Conservation (phyloP, 2,329 filamentous ascomycete genomes). For the Lasiodiplodia theobromae region DNA sequence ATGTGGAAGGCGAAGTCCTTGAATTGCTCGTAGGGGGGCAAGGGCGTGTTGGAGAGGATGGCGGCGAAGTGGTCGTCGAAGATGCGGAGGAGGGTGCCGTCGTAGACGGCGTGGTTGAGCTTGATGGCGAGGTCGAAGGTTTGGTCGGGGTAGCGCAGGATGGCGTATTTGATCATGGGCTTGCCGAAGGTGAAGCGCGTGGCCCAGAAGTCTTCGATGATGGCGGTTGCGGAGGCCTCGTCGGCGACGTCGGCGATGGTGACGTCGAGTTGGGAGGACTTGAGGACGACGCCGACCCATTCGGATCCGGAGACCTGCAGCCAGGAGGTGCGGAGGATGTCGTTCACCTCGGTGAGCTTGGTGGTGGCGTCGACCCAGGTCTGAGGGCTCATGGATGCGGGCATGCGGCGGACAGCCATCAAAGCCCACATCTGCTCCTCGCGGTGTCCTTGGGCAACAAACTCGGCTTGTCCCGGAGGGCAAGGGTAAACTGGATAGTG, state of each 20-base stretch:
- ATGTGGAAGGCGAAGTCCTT: slow-evolving; percentile 32
- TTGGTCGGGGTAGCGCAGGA: slow-evolving; percentile 34
- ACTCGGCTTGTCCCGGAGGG: slow-evolving; percentile 33
- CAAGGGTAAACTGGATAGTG: slow-evolving; percentile 30
- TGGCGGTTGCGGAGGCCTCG: slow-evolving; percentile 23
- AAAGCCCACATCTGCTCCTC: slow-evolving; percentile 33
- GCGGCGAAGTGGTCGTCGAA: slow-evolving; percentile 45
- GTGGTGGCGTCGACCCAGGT: slow-evolving; percentile 24
- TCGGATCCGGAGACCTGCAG: background rate
- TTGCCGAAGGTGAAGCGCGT: slow-evolving; percentile 41
- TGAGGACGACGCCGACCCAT: background rate
- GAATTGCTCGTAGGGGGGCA: slow-evolving; percentile 39
- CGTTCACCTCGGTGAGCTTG: slow-evolving; percentile 30
- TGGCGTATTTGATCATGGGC: slow-evolving; percentile 46
- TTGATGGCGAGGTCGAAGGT: slow-evolving; percentile 42
- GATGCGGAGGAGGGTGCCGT: slow-evolving; percentile 48
- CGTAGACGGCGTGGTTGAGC: slow-evolving; percentile 46
- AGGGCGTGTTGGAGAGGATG: slow-evolving; percentile 32
- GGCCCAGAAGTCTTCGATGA: slow-evolving; percentile 38
- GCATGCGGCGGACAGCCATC: slow-evolving; percentile 19
- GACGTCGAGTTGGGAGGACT: background rate
- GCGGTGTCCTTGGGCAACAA: slow-evolving; percentile 32
- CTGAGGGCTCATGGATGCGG: slow-evolving; percentile 18
- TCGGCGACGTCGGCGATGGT: background rate
- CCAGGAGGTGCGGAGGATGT: slow-evolving; percentile 32